These are phyloP conservation scores for Geoglossum cookeanum DNA, from an alignment of 2,329 filamentous ascomycete species.

Conservation along the genomic window DNA sequence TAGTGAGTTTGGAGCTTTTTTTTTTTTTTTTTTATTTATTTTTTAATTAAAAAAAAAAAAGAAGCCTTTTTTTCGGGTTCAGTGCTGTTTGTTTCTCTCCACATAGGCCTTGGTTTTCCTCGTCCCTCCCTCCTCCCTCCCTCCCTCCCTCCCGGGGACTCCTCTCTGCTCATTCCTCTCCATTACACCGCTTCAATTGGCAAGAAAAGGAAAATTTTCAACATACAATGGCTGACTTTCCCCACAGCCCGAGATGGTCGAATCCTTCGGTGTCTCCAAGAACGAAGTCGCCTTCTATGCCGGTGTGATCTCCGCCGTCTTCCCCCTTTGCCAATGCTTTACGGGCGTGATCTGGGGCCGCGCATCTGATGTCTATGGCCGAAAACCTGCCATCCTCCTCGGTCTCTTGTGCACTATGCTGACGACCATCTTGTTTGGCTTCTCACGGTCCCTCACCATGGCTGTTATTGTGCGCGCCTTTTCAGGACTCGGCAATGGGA, in stretches of 20 bases:
- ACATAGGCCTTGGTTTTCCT: background rate
- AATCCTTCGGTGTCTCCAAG: conserved; percentile 51
- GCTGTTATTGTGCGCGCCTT: conserved; percentile 59
- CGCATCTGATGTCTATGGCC: conserved; percentile 57
- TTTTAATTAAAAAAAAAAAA: too few species aligned
- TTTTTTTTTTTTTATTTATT: too few species aligned
- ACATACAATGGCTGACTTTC: conserved; percentile 6
- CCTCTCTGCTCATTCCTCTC: too few species aligned
- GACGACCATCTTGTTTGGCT: conserved; percentile 64
- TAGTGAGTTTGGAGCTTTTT: conserved; percentile 15
- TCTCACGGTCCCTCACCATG: conserved; percentile 62
- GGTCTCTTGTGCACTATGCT: conserved; percentile 65
- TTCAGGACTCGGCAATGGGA: conserved; percentile 74
- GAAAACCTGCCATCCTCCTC: conserved; percentile 62
- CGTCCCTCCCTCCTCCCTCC: conserved; percentile 1
- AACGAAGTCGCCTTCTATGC: conserved; percentile 64
- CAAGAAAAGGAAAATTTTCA: too few species aligned
- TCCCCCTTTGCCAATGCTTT: conserved; percentile 51
- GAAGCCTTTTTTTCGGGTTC: too few species aligned
- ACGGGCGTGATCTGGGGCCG: conserved; percentile 61
- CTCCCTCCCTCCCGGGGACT: background rate
- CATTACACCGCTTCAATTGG: too few species aligned
- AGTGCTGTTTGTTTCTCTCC: conserved; percentile 1
- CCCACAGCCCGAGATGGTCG: conserved; percentile 59
- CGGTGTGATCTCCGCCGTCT: conserved; percentile 52